These are phyloP conservation scores for Pontederia paniculata DNA, from an alignment of 176 grass and related monocot genomes.

Conservation along the genomic window DNA sequence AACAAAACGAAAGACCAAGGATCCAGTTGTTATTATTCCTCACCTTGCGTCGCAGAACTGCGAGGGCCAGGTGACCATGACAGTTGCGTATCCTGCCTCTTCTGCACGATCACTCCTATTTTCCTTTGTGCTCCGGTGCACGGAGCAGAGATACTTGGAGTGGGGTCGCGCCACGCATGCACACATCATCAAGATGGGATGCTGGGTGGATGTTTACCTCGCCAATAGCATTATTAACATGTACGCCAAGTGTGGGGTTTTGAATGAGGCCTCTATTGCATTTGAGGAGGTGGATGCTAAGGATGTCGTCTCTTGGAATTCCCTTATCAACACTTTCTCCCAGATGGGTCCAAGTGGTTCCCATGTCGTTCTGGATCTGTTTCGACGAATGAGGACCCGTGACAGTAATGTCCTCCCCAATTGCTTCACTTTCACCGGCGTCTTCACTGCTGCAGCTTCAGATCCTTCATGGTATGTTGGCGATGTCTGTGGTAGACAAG, in stretches of 20 bases:
- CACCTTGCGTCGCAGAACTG: too few species aligned
- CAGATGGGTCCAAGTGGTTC: slow-evolving; percentile 17
- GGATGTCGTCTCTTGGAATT: slow-evolving; percentile 60
- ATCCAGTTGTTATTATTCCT: too few species aligned
- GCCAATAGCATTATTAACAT: slow-evolving; percentile 58
- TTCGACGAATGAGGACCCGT: slow-evolving; percentile 37
- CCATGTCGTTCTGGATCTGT: slow-evolving; percentile 24
- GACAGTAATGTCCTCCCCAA: slow-evolving; percentile 29
- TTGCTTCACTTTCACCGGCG: slow-evolving; percentile 39
- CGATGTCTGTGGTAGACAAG: slow-evolving; percentile 11
- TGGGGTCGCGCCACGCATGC: slow-evolving; percentile 41
- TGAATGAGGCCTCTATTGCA: slow-evolving; percentile 21
- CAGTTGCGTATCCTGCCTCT: too few species aligned
- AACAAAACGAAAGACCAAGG: too few species aligned
- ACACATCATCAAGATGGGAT: slow-evolving; percentile 44
- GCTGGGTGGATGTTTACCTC: slow-evolving; percentile 32
- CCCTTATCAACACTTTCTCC: slow-evolving; percentile 54
- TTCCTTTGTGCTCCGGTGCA: slow-evolving; percentile 17
- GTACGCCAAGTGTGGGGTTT: slow-evolving; percentile 36
- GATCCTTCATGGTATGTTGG: background rate
- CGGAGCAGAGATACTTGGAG: slow-evolving; percentile 11
- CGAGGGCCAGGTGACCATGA: too few species aligned
- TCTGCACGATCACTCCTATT: slow-evolving; percentile 3
- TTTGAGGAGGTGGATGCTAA: slow-evolving; percentile 22
- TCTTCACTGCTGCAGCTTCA: slow-evolving; percentile 39